Base-by-base conservation (phyloP, 495 filamentous ascomycete species). In the Saxophila tyrrhenica region DNA sequence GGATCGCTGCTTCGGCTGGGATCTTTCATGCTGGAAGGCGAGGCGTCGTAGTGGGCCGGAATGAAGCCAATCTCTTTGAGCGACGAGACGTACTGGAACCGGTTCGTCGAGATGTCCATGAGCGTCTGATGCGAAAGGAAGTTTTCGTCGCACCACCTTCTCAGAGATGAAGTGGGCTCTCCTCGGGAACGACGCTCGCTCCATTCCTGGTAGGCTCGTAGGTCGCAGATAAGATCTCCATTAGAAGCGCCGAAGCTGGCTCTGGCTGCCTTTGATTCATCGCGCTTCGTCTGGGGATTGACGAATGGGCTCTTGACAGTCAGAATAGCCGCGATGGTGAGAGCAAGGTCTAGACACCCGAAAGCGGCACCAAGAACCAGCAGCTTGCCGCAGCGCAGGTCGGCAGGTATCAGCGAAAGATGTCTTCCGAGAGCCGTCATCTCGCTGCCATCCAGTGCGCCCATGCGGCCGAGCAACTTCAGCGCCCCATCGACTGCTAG, bases 281-380 rank as follows among this genome's bases (percentile, higher is more conserved):
- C 86, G 10, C 94, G 79, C 59, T 84, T 90, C 1, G 86, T 83
- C 25, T 78, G 76, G 0, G 90, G 89, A 0, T 82, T 84, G 11
- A 94, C 67, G 66, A 98, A 97, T 0, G 94, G 92, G 52, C 78
- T 84, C 57, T 80, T 83, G 29, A 86, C 80, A 39, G 88, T 94
- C 5, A 97, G 75, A 44, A 95, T 92, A 19, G 88, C 83, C 1
- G 92, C 84, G 58, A 98, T 89, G n/a, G 85, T 88, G 52, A 97
- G 74, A 57, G 83, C 86, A 42, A 90, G 77, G 60, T 94, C 87
- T 16, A 97, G 80, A 60, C 89, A 95, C 19, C 85, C 84, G 63
- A 98, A 97, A 42, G 89, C 91, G 1, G 88, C 85, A 16, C 92
- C 94, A 60, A 94, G 95, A 16, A 98, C 88, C 79, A 98, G 86